These are phyloP conservation scores for Pythium apleroticum DNA, from an alignment of 352 stramenopile genomes.

Conservation along the genomic window DNA sequence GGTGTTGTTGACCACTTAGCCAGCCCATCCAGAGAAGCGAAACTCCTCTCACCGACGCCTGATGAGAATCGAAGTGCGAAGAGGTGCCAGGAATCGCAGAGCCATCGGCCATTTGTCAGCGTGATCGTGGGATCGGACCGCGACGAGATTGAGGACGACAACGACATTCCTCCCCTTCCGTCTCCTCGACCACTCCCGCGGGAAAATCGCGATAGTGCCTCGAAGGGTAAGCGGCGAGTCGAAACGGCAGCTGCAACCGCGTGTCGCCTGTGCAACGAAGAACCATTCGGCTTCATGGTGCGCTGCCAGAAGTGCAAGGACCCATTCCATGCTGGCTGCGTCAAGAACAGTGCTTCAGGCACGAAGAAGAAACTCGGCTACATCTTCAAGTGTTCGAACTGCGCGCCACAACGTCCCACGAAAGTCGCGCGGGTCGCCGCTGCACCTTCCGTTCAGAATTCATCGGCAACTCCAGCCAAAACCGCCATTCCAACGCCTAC, in stretches of 20 bases:
- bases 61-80: too few species aligned
- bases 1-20: too few species aligned
- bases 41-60: too few species aligned
- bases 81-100: too few species aligned
- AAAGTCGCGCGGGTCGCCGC: constrained; percentile 21
- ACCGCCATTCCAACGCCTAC: background rate
- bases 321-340: constrained; percentile 44
- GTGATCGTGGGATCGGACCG: background rate
- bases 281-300: constrained; percentile 59
- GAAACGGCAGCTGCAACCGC: background rate
- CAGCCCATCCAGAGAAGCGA: too few species aligned
- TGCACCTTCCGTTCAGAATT: background rate
- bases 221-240: background rate
- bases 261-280: constrained; percentile 37
- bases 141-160: background rate
- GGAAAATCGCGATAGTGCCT: background rate
- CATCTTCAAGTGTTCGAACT: constrained; percentile 34
- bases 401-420: constrained; percentile 27
- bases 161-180: background rate
- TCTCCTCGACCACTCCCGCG: background rate
- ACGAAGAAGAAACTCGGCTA: constrained; percentile 34
- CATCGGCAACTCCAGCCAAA: too few species aligned
- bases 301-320: constrained; percentile 54
- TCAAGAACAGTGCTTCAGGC: constrained; percentile 29
- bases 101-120: too few species aligned